Conservation (phyloP, 805 yeast species). For the Lachancea thermotolerans region DNA sequence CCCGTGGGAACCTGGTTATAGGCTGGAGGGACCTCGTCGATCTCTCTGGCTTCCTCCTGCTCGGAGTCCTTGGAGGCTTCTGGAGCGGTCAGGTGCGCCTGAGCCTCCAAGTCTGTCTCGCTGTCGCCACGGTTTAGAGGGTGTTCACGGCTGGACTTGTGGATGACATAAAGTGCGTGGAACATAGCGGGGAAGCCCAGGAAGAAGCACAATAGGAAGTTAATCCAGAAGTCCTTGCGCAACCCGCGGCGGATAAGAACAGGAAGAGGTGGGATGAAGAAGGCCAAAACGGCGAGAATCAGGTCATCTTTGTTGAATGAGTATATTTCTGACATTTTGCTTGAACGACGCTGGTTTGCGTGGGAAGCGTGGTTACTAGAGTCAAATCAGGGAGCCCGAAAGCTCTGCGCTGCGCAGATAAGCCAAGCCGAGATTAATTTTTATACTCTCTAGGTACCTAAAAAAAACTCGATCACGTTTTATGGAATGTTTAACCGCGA, state of each 20-base stretch:
- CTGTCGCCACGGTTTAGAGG: neutral
- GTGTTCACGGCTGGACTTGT: slow-evolving; percentile 22
- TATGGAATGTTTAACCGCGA: too few relatives aligned
- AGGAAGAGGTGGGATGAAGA: slow-evolving; percentile 22
- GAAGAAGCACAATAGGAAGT: slow-evolving; percentile 14
- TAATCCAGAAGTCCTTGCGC: slow-evolving; percentile 18
- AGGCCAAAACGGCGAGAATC: slow-evolving; percentile 14
- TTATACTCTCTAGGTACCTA: too few relatives aligned
- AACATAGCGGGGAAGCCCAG: slow-evolving; percentile 24
- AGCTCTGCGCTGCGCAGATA: too few relatives aligned
- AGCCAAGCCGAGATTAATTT: too few relatives aligned
- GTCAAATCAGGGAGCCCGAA: too few relatives aligned
- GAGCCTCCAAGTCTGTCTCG: slow-evolving; percentile 5
- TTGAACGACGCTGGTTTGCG: neutral
- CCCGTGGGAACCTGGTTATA: slow-evolving; percentile 16
- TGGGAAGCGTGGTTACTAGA: neutral
- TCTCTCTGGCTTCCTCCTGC: neutral
- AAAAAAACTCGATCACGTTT: too few relatives aligned
- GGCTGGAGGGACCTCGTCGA: slow-evolving; percentile 11
- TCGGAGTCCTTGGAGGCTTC: neutral
- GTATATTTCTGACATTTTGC: slow-evolving; percentile 1
- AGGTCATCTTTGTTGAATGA: slow-evolving; percentile 23
- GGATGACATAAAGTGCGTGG: slow-evolving; percentile 22
- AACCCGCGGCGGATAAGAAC: slow-evolving; percentile 21
- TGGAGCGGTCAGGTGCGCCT: neutral